Conservation (phyloP, 495 filamentous ascomycete species). For the Talaromyces liani region DNA sequence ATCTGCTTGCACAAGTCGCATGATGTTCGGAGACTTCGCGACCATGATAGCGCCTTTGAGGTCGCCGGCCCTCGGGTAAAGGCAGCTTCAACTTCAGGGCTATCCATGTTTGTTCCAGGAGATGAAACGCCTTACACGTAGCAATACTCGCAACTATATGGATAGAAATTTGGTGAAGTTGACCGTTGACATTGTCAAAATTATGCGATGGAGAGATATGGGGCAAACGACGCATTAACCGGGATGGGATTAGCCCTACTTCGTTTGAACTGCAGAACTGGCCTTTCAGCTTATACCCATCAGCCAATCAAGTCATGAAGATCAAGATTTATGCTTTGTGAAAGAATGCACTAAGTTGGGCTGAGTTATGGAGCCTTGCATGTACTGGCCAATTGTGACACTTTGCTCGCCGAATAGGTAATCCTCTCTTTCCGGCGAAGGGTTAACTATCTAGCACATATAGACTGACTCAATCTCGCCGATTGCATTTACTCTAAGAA, state of each 20-base stretch:
- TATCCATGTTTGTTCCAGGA: background rate
- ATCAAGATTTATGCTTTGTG: background rate
- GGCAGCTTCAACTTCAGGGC: background rate
- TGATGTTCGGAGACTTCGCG: slow-evolving; percentile 3
- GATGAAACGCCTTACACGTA: background rate
- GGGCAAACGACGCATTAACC: background rate
- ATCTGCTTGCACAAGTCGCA: slow-evolving; percentile 7
- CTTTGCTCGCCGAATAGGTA: background rate
- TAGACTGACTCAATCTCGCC: no score
- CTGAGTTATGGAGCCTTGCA: background rate
- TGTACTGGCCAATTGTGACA: background rate
- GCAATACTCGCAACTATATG: background rate
- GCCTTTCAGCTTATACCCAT: background rate
- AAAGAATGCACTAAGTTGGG: background rate
- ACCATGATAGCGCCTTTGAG: background rate
- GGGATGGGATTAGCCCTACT: background rate
- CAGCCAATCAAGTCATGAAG: background rate
- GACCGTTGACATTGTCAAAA: background rate
- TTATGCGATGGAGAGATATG: background rate
- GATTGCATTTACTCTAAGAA: no score
- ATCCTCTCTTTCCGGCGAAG: no score
- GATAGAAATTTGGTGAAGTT: background rate
- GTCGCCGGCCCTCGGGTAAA: background rate
- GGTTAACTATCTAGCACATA: no score
- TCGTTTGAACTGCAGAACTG: background rate